Evolutionary conservation across 805 yeast species (phyloP), one percentile per base, ranked within the genome.

Genomic region (Hanseniaspora mollemarum): DNA sequence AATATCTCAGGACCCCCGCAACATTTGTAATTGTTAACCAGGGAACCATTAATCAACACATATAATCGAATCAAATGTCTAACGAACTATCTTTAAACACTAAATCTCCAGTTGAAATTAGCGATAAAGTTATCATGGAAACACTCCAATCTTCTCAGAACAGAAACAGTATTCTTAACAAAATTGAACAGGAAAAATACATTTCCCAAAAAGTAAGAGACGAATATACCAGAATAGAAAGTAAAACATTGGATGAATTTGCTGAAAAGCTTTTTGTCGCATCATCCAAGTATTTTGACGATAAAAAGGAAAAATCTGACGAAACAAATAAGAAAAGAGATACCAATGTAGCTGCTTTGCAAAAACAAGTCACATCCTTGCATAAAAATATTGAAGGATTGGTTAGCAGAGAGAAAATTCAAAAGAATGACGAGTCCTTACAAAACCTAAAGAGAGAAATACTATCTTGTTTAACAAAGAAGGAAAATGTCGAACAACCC

Each of bases 51-150:
- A 21, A 38, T 21, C 21, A 8, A 21, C 15, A 46, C 13, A 38
- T 8, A 38, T 4, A 38, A n/a, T 22, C 12, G 16, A 19, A 38
- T 16, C 31, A 33, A 48, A 42, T 49, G 46, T 13, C 46, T 26
- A 78, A 81, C 36, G 62, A 64, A 28, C 79, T 78, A 65, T 81
- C 80, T 18, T 80, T 78, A 61, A 73, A 77, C 2, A 86, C 87
- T 33, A 64, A 72, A 38, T 73, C 86, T 6, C 84, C 85, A 44
- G 77, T 82, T 41, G 82, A 81, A 55, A 78, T 81, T 62, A 75
- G 81, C 49, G 76, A 81, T 3, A 73, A 81, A 15, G 72, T 83
- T 45, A 69, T 83, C 54, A 70, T 78, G 5, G 81, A 78, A 59
- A 71, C 83, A 57, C 84, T 81, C 55, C 68, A 67, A 43, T 72